Evolutionary conservation across 345 rosid species (phyloP).

Genomic region (Eucalyptus victrix): DNA sequence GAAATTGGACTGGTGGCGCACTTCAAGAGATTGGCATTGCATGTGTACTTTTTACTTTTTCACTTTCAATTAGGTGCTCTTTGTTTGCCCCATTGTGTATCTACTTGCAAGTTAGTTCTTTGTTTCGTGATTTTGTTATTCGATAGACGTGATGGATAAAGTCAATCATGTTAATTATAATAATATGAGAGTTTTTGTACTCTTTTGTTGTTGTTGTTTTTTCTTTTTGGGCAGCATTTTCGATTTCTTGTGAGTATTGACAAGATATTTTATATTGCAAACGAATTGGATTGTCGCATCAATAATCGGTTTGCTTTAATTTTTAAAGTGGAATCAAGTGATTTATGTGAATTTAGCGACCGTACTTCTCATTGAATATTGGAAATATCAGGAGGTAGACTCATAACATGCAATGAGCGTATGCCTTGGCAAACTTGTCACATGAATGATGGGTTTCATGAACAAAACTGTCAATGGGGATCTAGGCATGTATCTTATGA

Average conservation of each 20-base stretch:
- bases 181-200: background rate
- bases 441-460: background rate
- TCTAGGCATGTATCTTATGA: background rate
- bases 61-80: background rate
- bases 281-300: background rate
- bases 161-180: background rate
- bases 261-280: fast-evolving
- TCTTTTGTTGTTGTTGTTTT: background rate
- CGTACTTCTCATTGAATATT: background rate
- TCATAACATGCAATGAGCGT: background rate
- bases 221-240: too few species aligned
- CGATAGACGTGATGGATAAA: background rate
- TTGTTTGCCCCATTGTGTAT: background rate
- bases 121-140: background rate
- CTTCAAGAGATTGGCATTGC: background rate
- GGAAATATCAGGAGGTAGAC: background rate
- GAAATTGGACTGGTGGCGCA: background rate
- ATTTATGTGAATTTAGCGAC: background rate
- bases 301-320: background rate
- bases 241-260: background rate
- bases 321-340: background rate
- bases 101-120: background rate
- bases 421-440: background rate
- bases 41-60: background rate
- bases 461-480: background rate